phyloP scores from a whole-genome alignment of 345 rosid genomes.

The Linum lewisii region DNA sequence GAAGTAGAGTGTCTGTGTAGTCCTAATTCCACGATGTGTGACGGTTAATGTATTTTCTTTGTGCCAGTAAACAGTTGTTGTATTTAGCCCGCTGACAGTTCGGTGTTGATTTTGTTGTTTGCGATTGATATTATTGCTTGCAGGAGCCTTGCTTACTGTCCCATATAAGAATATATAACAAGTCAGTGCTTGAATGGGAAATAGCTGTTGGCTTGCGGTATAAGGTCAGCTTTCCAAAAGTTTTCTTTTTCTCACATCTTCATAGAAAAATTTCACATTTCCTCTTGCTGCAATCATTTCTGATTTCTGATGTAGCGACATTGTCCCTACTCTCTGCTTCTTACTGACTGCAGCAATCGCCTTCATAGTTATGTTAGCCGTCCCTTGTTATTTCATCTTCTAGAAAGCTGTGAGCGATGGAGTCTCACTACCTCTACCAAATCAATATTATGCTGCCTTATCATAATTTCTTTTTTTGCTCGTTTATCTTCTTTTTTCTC shows the following conservation, averaged over 20 bases:
- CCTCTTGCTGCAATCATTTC: too few relatives aligned
- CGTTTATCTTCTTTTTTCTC: not conserved
- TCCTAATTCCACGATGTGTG: not conserved
- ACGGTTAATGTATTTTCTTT: too few relatives aligned
- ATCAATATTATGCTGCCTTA: not conserved
- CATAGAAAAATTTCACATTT: too few relatives aligned
- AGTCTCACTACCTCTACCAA: not conserved
- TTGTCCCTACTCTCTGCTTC: not conserved
- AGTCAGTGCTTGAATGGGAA: conserved; percentile 91
- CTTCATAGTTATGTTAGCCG: not conserved
- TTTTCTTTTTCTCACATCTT: not conserved
- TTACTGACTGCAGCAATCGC: not conserved
- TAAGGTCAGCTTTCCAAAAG: conserved; percentile 39
- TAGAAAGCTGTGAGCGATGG: not conserved
- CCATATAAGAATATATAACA: conserved; percentile 63
- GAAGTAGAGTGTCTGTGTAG: not conserved
- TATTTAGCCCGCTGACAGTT: not conserved
- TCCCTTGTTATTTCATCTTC: not conserved
- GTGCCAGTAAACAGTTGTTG: not conserved
- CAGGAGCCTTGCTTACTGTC: conserved; percentile 83
- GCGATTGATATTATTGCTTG: conserved; percentile 7
- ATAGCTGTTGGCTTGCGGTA: conserved; percentile 68
- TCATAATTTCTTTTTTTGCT: not conserved
- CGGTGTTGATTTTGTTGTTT: not conserved
- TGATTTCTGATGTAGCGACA: not conserved